Evolutionary conservation across 495 filamentous ascomycete species (phyloP), one percentile per base, ranked within the genome.

Genomic region (Podospora pseudocomata): DNA sequence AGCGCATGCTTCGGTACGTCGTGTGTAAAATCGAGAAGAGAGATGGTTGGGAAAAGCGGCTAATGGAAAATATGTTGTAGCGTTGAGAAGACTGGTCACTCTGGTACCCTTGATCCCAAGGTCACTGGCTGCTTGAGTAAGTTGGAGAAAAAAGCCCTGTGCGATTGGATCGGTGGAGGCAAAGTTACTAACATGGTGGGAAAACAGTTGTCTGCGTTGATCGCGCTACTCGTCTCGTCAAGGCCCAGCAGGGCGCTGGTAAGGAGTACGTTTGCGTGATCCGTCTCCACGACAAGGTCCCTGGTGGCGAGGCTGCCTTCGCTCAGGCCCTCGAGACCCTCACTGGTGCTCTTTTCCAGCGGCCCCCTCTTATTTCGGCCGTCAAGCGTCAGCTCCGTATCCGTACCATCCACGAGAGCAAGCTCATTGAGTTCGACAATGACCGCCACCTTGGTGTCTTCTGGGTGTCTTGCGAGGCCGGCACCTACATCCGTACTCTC

Each of bases 391-490:
- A 97, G 82, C 86, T 99, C 63, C 94, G 95, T 83, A 94, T 98
- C 76, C 89, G 95, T 78, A 97, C 95, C 13, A 97, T 98, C 74
- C 89, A 97, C 80, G 91, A 97, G 81, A 93, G 90, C 84, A 94
- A 94, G 81, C 83, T 97, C 44, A 90, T 93, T 73, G 94, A 99
- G 81, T 99, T 97, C 76, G 95, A 98, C 80, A 97, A 98, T 78
- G 93, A 98, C 66, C 88, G 95, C 68, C 92, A 97, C 76, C 86
- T 99, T n/a, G 96, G 90, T 79, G 93, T 98, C 39, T 99, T 99
- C 87, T 97, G 95, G 95, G 96, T 98, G 67, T 94, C 91, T 80
- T 99, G 95, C 79, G 95, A 99, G 80, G 95, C 95, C 68, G 95
- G 95, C 75, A 98, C 95, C 39, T 99, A 99, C 76, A 97, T 99